Percentiles rank a stretch among this genome's conserved stretches.
These are phyloP conservation scores for Ramichloridium luteum DNA, from an alignment of 2,329 filamentous ascomycete species.

Conservation along the genomic window DNA sequence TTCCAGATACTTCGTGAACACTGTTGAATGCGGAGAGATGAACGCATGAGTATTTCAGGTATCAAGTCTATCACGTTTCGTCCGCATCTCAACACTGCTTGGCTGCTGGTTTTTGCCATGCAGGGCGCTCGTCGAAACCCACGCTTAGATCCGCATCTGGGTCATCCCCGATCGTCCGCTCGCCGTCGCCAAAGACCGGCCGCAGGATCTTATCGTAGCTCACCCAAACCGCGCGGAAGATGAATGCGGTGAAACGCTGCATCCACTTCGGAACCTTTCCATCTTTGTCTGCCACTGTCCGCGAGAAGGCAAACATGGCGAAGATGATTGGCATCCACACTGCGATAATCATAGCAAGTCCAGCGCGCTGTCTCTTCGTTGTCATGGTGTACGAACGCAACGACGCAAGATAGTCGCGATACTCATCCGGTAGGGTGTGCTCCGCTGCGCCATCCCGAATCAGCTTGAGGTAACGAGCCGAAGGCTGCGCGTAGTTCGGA, in stretches of 20 bases:
- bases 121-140: too few species aligned
- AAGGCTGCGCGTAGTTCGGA: conserved; percentile 67
- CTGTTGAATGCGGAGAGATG: too few species aligned
- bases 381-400: conserved; percentile 63
- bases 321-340: conserved; percentile 49
- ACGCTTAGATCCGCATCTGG: too few species aligned
- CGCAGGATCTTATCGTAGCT: conserved; percentile 54
- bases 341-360: conserved; percentile 48
- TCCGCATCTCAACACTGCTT: too few species aligned
- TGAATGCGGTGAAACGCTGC: conserved; percentile 34
- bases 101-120: too few species aligned
- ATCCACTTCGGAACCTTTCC: conserved; percentile 62
- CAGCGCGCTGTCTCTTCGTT: conserved; percentile 52
- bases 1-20: too few species aligned
- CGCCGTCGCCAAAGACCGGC: conserved; percentile 71
- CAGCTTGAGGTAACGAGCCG: conserved; percentile 68
- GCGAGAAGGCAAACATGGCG: conserved; percentile 38
- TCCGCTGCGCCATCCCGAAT: conserved; percentile 68
- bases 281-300: conserved; percentile 48
- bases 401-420: conserved; percentile 57
- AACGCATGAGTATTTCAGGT: too few species aligned
- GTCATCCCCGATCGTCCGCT: conserved; percentile 43
- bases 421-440: conserved; percentile 66
- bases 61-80: too few species aligned
- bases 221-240: conserved; percentile 50